Percentiles rank a stretch among this genome's conserved stretches.
Evolutionary conservation across 2,329 filamentous ascomycete species (phyloP).

Genomic region (Cladosporium phlei): DNA sequence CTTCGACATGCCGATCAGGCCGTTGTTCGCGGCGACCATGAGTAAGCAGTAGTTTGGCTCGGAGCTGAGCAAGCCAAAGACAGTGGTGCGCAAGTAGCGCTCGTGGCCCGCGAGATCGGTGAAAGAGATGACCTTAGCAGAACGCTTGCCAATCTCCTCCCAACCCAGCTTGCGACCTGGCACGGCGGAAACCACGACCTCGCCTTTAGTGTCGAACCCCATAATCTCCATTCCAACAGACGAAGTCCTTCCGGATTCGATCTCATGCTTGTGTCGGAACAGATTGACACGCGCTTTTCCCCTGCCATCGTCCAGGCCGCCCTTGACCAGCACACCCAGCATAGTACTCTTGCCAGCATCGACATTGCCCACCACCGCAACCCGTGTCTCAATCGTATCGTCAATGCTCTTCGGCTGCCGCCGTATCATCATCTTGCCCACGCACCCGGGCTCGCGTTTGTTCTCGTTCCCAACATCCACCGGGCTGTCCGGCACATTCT

Average conservation of each 20-base stretch:
- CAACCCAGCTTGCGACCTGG: slow-evolving; percentile 85
- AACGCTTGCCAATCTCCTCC: slow-evolving; percentile 95
- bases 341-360: slow-evolving; percentile 97
- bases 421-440: slow-evolving; percentile 82
- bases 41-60: slow-evolving; percentile 96
- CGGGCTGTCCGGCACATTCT: slow-evolving; percentile 71
- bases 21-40: slow-evolving; percentile 98
- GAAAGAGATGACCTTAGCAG: slow-evolving; percentile 93
- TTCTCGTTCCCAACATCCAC: slow-evolving; percentile 61
- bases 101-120: slow-evolving; percentile 95
- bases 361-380: slow-evolving; percentile 95
- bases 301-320: slow-evolving; percentile 87
- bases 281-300: slow-evolving; percentile 92
- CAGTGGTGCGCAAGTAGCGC: slow-evolving; percentile 88
- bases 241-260: slow-evolving; percentile 90
- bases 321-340: slow-evolving; percentile 92
- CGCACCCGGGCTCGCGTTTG: slow-evolving; percentile 67
- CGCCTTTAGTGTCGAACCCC: slow-evolving; percentile 85
- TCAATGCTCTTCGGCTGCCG: slow-evolving; percentile 69
- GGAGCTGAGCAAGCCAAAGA: slow-evolving; percentile 89
- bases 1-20: slow-evolving; percentile 88
- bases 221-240: slow-evolving; percentile 99
- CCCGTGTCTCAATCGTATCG: slow-evolving; percentile 88
- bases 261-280: slow-evolving; percentile 96
- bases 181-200: slow-evolving; percentile 74